These are phyloP conservation scores for Cutaneotrichosporon cutaneum DNA, from an alignment of 1,284 basidiomycete species.

Conservation along the genomic window DNA sequence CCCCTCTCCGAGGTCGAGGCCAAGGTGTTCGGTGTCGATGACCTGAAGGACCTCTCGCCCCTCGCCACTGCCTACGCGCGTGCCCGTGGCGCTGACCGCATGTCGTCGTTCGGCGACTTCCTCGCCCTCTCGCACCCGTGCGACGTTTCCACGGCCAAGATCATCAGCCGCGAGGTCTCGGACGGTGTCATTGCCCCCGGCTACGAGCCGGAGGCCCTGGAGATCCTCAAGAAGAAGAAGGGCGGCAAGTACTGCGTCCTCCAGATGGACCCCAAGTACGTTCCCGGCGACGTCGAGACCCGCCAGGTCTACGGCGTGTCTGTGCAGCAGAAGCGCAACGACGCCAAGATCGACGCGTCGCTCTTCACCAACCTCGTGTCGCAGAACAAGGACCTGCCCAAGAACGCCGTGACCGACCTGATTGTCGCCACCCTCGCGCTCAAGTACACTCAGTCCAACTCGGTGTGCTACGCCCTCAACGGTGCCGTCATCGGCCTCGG, in stretches of 20 bases:
- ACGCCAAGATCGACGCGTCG: slow-evolving; percentile 77
- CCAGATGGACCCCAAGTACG: slow-evolving; percentile 80
- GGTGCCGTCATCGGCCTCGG: slow-evolving; percentile 94
- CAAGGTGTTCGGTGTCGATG: slow-evolving; percentile 94
- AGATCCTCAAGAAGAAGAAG: slow-evolving; percentile 94
- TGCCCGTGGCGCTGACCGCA: slow-evolving; percentile 94
- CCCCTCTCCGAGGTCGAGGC: slow-evolving; percentile 82
- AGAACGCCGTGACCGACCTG: slow-evolving; percentile 73
- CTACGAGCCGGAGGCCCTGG: slow-evolving; percentile 83
- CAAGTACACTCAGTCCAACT: slow-evolving; percentile 99
- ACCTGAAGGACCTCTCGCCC: slow-evolving; percentile 81
- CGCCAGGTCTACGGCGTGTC: slow-evolving; percentile 93
- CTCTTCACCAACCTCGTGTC: slow-evolving; percentile 88
- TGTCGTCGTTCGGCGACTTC: slow-evolving; percentile 99
- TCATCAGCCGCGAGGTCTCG: slow-evolving; percentile 96
- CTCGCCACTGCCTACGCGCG: slow-evolving; percentile 93
- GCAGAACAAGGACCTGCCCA: slow-evolving; percentile 76
- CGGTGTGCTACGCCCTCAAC: slow-evolving; percentile 91
- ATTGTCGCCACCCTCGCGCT: slow-evolving; percentile 93
- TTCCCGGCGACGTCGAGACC: slow-evolving; percentile 77
- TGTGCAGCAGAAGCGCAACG: slow-evolving; percentile 88
- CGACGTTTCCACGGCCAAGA: slow-evolving; percentile 89
- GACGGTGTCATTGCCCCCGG: slow-evolving; percentile 97
- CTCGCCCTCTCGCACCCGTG: slow-evolving; percentile 91
- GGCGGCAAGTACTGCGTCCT: slow-evolving; percentile 98